Evolutionary conservation across 1,284 basidiomycete genomes (phyloP), one percentile per base, ranked within the genome.

Genomic region (Acaromyces ingoldii): DNA sequence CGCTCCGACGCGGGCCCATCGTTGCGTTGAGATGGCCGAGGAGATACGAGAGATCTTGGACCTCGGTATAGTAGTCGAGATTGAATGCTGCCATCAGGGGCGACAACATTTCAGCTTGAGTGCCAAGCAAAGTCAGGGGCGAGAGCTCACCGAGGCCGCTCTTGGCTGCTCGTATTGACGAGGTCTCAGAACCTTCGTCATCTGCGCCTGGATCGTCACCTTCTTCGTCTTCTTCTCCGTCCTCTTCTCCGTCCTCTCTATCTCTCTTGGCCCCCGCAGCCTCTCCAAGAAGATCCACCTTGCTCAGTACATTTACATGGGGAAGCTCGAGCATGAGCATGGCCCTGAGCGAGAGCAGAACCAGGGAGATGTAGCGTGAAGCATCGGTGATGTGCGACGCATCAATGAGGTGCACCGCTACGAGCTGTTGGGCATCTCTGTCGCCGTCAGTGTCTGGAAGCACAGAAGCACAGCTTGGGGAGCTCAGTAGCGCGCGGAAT

Each of bases 251-350:
- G 22, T 57, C 50, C 19, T 55, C 26, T 26, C 36, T 26, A 10
- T 25, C 49, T 30, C 34, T 26, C 33, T 17, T 19, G 29, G 26
- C 25, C n/a, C 28, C 37, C 17, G 36, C 52, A 29, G 40, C 17
- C 5, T 82, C 80, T 15, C 55, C 60, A 17, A 99, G 80, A 21
- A 97, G 79, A 77, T 99, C 95, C 49, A 98, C 82, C 77, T 99
- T 99, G 29, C 89, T 91, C 13, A 99, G 81, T 1, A 99, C 93
- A 70, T 99, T 98, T 77, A 99, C 81, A 75, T 97, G 95, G 0
- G 95, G 95, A 24, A 98, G 82, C 73, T 96, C 95, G 51, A 99
- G 82, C 72, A 95, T 91, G n/a, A 98, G 81, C 95, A 98, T 98
- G 17, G 92, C 89, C 42, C 93, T 83, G 21, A 99, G 80, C 5